A percentile compares a stretch with the other conserved stretches of the same genome.
Evolutionary conservation across 805 yeast genomes (phyloP).

Genomic region (Candida mattraensis): DNA sequence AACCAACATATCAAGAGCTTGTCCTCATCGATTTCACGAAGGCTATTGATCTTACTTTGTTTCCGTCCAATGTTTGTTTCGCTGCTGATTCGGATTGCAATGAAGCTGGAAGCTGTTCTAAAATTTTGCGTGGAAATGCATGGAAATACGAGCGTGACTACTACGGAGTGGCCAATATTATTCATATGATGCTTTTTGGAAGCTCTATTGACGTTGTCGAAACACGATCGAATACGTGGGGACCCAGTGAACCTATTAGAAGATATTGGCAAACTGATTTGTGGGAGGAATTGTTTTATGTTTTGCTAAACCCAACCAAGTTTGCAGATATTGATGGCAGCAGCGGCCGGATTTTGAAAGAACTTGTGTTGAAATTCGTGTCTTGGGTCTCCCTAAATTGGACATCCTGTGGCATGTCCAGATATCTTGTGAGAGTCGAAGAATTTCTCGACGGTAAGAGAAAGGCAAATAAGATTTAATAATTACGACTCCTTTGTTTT

Average conservation of each 20-base stretch:
- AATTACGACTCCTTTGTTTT: slow-evolving; percentile 1
- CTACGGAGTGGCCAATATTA: slow-evolving; percentile 73
- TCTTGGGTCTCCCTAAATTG: slow-evolving; percentile 17
- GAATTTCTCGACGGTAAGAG: slow-evolving; percentile 12
- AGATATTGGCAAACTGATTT: slow-evolving; percentile 73
- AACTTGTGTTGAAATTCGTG: slow-evolving; percentile 11
- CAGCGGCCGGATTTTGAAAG: slow-evolving; percentile 2
- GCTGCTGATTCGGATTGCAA: slow-evolving; percentile 59
- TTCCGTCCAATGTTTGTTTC: slow-evolving; percentile 52
- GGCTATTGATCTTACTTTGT: slow-evolving; percentile 66
- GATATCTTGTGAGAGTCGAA: slow-evolving; percentile 10
- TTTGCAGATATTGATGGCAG: slow-evolving; percentile 4
- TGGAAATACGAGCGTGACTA: slow-evolving; percentile 87
- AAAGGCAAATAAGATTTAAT: slow-evolving; percentile 9
- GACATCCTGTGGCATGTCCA: slow-evolving; percentile 10
- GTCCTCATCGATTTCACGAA: slow-evolving; percentile 77
- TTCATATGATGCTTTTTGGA: slow-evolving; percentile 76
- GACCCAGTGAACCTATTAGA: slow-evolving; percentile 50
- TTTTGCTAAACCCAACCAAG: slow-evolving; percentile 55
- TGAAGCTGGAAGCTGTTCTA: slow-evolving; percentile 65
- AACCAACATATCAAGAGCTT: slow-evolving; percentile 22
- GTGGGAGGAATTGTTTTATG: slow-evolving; percentile 68
- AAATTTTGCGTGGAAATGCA: slow-evolving; percentile 54
- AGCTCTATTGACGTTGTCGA: slow-evolving; percentile 46
- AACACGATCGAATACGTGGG: slow-evolving; percentile 20